Conservation (phyloP, 345 rosid genomes). For the Citrus sinensis region DNA sequence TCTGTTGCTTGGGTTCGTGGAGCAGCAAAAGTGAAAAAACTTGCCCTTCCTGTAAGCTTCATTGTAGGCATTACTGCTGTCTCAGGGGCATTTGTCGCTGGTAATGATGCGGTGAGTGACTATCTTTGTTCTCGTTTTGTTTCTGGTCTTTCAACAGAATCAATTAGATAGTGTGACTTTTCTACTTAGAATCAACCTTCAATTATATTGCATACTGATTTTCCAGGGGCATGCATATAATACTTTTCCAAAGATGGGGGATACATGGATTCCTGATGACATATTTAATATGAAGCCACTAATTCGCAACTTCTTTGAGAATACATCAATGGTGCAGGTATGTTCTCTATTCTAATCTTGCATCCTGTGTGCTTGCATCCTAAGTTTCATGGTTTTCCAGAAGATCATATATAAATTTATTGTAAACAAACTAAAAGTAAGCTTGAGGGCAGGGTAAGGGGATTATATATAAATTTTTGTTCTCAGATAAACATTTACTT, state of each 20-base stretch:
- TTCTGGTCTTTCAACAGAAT: neutral
- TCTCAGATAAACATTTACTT: neutral
- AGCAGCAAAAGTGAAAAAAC: constrained; percentile 80
- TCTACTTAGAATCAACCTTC: neutral
- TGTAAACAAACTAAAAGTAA: neutral
- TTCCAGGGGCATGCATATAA: constrained; percentile 78
- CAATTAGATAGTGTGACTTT: neutral
- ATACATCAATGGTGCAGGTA: constrained; percentile 89
- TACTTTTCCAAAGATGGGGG: constrained; percentile 95
- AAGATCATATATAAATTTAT: neutral
- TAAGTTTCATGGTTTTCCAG: neutral
- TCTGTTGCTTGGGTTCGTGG: constrained; percentile 79
- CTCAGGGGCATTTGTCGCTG: constrained; percentile 96
- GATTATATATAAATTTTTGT: neutral
- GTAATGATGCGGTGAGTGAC: constrained; percentile 86
- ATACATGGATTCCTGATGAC: constrained; percentile 79
- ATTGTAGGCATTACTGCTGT: constrained; percentile 83
- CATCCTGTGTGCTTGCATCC: neutral
- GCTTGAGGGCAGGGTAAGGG: neutral
- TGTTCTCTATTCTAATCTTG: neutral
- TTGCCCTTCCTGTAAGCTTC: constrained; percentile 77
- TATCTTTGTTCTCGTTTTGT: neutral
- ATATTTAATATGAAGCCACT: constrained; percentile 79
- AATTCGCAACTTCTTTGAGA: constrained; percentile 87
- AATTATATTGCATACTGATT: constrained; percentile 10